Base-by-base conservation (phyloP, 2,329 filamentous ascomycete species). In the Rhinocladiella similis region DNA sequence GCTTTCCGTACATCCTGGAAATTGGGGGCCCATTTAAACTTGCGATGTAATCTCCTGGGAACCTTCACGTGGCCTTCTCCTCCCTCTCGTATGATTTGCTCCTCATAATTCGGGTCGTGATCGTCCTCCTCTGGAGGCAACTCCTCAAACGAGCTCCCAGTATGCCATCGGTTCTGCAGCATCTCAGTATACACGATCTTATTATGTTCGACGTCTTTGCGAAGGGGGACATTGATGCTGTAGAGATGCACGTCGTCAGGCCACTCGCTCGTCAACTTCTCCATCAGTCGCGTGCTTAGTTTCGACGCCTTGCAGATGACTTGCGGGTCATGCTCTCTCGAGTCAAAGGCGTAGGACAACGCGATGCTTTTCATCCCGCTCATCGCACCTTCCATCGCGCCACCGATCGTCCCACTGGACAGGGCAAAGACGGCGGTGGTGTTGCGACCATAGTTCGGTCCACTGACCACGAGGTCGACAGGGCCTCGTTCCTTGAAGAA, bases 21-120 rank as follows among this genome's bases (percentile, higher is more conserved):
- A 61, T 84, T 84, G 2, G 93, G 94, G 47, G 89, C 85, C 94
- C 94, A 97, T 74, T 93, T 95, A 79, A 97, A 97, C 73, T 95
- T 89, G 71, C 89, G 90, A 72, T 96, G 90, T 54, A 78, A 82
- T 70, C 91, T 86, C 69, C 45, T 68, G 64, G 55, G 60, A 35
- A 50, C 38, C 61, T 18, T 49, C 58, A 22, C 46, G 41, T 68
- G 60, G 57, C 73, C 71, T 19, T 80, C 79, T 54, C 86, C 83
- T 18, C 81, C 83, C 69, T 88, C 83, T 46, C 91, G 82, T 61
- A 96, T 87, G 62, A 80, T 80, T 65, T 85, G 81, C 74, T 96
- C 92, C 64, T 89, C 86, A 63, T 87, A 81, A 14, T 84, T 83
- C 0, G 80, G 73, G 14, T 75, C 74, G 54, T 85, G 82, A 50